These are phyloP conservation scores for Collybia nuda DNA, from an alignment of 768 basidiomycete species.

Conservation along the genomic window DNA sequence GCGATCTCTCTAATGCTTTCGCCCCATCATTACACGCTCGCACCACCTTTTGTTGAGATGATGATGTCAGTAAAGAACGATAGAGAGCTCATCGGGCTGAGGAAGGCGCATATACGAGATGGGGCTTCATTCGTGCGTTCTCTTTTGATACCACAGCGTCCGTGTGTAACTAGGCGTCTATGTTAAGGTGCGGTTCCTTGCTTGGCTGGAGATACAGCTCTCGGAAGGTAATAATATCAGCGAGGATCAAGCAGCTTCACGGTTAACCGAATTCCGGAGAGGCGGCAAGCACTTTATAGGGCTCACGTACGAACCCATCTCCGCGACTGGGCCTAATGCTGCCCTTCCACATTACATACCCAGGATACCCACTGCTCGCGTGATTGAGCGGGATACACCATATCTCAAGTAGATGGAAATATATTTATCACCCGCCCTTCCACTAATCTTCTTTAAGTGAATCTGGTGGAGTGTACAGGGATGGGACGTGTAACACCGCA, in stretches of 20 bases:
- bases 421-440: no score
- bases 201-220: conserved; percentile 87
- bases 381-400: conserved; percentile 77
- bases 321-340: conserved; percentile 87
- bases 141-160: conserved; percentile 7
- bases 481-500: conserved; percentile 88
- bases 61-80: conserved; percentile 90
- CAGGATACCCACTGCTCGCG: conserved; percentile 57
- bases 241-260: conserved; percentile 90
- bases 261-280: conserved; percentile 74
- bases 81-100: conserved; percentile 80
- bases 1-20: conserved; percentile 86
- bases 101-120: conserved; percentile 85
- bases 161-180: conserved; percentile 10
- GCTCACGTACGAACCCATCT: conserved; percentile 87
- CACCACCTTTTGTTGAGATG: conserved; percentile 67
- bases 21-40: conserved; percentile 75
- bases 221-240: conserved; percentile 77
- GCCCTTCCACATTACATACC: conserved; percentile 94
- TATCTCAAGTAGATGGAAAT: conserved; percentile 94
- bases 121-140: conserved; percentile 79
- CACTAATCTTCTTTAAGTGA: conserved; percentile 56
- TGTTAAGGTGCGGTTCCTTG: conserved; percentile 71
- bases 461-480: conserved; percentile 86
- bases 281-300: conserved; percentile 77